phyloP scores from a whole-genome alignment of 306 rosid species.

The Pyrus betulifolia region DNA sequence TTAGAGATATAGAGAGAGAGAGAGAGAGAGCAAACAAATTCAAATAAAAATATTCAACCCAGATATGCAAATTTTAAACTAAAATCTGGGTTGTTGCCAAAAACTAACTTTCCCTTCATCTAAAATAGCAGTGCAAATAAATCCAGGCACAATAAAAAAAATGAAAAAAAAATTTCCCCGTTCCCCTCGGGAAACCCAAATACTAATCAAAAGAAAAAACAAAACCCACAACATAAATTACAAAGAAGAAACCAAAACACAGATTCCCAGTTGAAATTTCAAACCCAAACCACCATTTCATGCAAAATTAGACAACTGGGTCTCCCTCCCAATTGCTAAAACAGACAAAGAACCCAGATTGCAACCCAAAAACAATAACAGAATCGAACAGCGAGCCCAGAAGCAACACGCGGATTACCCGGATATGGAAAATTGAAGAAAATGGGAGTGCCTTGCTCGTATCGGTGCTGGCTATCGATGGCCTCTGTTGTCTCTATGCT shows the following conservation, averaged over 20 bases:
- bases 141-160: constrained; percentile 10
- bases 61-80: constrained; percentile 7
- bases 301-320: constrained; percentile 9
- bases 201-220: constrained; percentile 31
- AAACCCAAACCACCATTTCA: constrained; percentile 28
- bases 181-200: constrained; percentile 26
- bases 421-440: constrained; percentile 33
- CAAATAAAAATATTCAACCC: constrained; percentile 14
- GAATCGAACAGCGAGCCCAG: constrained; percentile 29
- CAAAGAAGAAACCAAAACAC: constrained; percentile 31
- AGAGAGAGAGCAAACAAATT: neutral
- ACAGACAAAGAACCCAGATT: constrained; percentile 6
- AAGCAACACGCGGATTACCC: constrained; percentile 25
- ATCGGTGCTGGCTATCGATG: constrained; percentile 30
- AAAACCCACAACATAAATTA: constrained; percentile 19
- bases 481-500: constrained; percentile 26
- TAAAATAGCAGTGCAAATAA: constrained; percentile 15
- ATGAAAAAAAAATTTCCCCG: constrained; percentile 24
- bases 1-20: constrained; percentile 1
- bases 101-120: constrained; percentile 9
- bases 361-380: constrained; percentile 7
- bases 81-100: constrained; percentile 2
- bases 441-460: constrained; percentile 25
- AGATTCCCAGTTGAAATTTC: constrained; percentile 43
- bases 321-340: constrained; percentile 11